Percentiles rank a stretch among this genome's conserved stretches.
Conservation (phyloP, 2,329 filamentous ascomycete genomes). For the Stagonosporopsis vannaccii region DNA sequence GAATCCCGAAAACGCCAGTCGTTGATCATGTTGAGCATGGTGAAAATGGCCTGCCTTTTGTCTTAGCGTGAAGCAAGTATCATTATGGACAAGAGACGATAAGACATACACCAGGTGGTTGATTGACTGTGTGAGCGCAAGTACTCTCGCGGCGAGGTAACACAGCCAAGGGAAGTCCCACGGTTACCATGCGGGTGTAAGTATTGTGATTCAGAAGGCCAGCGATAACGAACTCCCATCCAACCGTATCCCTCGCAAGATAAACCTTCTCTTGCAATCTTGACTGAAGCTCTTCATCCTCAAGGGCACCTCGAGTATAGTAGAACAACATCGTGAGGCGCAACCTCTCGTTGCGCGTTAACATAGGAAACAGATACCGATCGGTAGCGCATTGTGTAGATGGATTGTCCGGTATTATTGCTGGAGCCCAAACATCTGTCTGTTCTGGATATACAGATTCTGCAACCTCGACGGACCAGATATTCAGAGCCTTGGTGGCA, state of each 20-base stretch:
- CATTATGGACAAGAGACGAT: neutral
- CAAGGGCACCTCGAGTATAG: conserved; percentile 51
- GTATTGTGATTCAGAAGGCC: conserved; percentile 55
- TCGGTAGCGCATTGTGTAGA: conserved; percentile 25
- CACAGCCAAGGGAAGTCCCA: conserved; percentile 52
- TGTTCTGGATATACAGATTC: conserved; percentile 27
- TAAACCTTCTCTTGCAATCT: conserved; percentile 54
- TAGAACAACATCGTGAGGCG: conserved; percentile 55
- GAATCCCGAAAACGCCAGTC: conserved; percentile 56
- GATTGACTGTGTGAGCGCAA: conserved; percentile 56
- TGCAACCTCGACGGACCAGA: conserved; percentile 25
- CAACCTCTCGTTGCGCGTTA: conserved; percentile 48
- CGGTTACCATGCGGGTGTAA: conserved; percentile 54
- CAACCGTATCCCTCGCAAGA: conserved; percentile 52
- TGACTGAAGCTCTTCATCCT: conserved; percentile 52
- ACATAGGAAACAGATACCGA: conserved; percentile 45
- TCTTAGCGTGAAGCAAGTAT: conserved; percentile 2
- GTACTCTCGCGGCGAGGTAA: conserved; percentile 56
- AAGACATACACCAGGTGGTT: conserved; percentile 38
- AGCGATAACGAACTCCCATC: conserved; percentile 57
- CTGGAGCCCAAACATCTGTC: conserved; percentile 25
- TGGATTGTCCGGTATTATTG: conserved; percentile 27
- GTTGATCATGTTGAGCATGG: conserved; percentile 51
- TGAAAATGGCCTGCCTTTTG: conserved; percentile 47
- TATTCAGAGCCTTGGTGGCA: conserved; percentile 24